Evolutionary conservation across 805 yeast genomes (phyloP).

Genomic region (Candida sonorensis): DNA sequence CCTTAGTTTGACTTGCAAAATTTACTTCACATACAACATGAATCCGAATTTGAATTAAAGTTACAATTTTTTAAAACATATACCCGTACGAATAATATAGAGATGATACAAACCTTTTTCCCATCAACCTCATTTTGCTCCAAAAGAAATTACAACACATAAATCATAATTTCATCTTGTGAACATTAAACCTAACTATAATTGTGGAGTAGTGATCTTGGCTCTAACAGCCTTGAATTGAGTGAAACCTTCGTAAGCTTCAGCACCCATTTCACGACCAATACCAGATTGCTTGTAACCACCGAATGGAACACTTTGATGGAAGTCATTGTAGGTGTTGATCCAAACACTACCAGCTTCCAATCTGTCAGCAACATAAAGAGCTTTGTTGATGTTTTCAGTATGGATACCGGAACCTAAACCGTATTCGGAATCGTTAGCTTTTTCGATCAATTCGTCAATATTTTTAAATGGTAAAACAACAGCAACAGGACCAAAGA

Average conservation of each 20-base stretch:
- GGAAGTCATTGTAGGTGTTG: slow-evolving; percentile 67
- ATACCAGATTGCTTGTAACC: slow-evolving; percentile 64
- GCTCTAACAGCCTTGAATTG: slow-evolving; percentile 63
- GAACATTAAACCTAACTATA: slow-evolving; percentile 3
- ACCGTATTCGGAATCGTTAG: slow-evolving; percentile 76
- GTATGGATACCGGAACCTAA: slow-evolving; percentile 88
- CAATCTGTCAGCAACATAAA: slow-evolving; percentile 57
- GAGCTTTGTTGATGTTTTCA: slow-evolving; percentile 55
- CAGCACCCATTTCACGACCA: slow-evolving; percentile 70
- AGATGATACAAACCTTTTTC: too few relatives aligned
- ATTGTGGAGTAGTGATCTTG: slow-evolving; percentile 19
- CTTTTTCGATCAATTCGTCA: slow-evolving; percentile 67
- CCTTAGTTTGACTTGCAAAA: too few relatives aligned
- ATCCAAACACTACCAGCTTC: slow-evolving; percentile 82
- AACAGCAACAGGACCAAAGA: slow-evolving; percentile 85
- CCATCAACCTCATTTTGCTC: too few relatives aligned
- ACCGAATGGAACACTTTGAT: slow-evolving; percentile 62
- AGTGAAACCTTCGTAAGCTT: slow-evolving; percentile 58
- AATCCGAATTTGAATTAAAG: too few relatives aligned
- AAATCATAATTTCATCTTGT: too few relatives aligned
- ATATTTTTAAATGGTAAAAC: slow-evolving; percentile 63
- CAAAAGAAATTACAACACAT: too few relatives aligned
- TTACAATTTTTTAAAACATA: too few relatives aligned
- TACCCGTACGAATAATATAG: too few relatives aligned
- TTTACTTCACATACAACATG: too few relatives aligned